These are phyloP conservation scores for Gossypium mustelinum DNA, from an alignment of 345 rosid species.

Conservation along the genomic window DNA sequence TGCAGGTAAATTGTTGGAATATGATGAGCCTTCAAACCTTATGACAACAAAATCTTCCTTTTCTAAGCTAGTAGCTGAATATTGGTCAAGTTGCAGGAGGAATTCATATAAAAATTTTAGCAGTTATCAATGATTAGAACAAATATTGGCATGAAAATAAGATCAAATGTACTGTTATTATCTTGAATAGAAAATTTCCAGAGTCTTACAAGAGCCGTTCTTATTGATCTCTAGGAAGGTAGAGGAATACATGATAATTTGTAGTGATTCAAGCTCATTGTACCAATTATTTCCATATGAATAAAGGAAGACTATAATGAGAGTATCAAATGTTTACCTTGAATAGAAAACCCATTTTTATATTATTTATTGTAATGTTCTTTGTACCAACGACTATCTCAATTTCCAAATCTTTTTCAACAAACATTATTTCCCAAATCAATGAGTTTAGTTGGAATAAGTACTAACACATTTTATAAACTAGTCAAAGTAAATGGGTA, in stretches of 20 bases:
- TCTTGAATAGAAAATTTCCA: not conserved
- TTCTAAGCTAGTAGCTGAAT: slow-evolving; percentile 72
- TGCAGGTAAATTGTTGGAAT: slow-evolving; percentile 59
- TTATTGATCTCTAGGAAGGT: not conserved
- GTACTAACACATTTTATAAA: too few relatives aligned
- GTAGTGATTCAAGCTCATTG: not conserved
- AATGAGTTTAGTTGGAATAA: not conserved
- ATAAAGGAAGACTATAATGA: not conserved
- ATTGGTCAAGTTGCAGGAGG: slow-evolving; percentile 63
- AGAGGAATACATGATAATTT: not conserved
- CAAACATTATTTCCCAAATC: not conserved
- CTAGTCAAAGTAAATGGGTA: too few relatives aligned
- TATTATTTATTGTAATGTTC: not conserved
- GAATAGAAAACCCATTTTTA: too few relatives aligned
- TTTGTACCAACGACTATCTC: not conserved
- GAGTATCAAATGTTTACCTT: too few relatives aligned
- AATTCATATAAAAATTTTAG: slow-evolving; percentile 21
- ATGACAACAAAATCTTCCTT: slow-evolving; percentile 64
- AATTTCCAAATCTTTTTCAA: not conserved
- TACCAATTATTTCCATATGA: not conserved
- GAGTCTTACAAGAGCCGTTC: too few relatives aligned
- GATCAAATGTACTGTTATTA: not conserved
- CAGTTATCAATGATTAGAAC: not conserved
- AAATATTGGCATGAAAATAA: not conserved
- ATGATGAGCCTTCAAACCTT: slow-evolving; percentile 60